Percentiles rank a stretch among this genome's conserved stretches.
These are phyloP conservation scores for Datura wrightii DNA, from an alignment of 257 asterid genomes.

Conservation along the genomic window DNA sequence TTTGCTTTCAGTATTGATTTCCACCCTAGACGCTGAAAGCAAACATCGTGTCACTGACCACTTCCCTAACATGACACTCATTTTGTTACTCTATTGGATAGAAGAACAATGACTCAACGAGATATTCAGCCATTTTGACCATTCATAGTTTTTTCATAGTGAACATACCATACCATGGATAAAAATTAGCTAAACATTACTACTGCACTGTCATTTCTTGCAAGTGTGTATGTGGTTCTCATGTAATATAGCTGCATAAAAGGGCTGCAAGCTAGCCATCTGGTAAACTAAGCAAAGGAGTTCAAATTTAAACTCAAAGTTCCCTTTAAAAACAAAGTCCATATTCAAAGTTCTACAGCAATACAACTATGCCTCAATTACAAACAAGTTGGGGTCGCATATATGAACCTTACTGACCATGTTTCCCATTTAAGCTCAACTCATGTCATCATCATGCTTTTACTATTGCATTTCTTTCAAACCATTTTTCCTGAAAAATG, in stretches of 20 bases:
- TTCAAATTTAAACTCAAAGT: not conserved
- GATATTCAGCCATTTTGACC: conserved; percentile 14
- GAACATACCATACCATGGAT: not conserved
- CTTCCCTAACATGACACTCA: conserved; percentile 8
- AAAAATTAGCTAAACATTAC: conserved; percentile 17
- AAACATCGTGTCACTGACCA: conserved; percentile 13
- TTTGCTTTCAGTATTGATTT: not conserved
- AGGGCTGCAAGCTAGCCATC: not conserved
- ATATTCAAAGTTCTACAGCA: conserved; percentile 13
- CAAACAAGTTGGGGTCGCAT: not conserved
- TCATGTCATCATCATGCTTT: not conserved
- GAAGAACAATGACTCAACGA: not conserved
- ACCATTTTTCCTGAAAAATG: no score
- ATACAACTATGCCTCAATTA: not conserved
- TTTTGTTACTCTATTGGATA: not conserved
- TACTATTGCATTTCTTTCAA: no score
- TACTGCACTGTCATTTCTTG: not conserved
- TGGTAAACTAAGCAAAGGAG: conserved; percentile 23
- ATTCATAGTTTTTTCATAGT: not conserved
- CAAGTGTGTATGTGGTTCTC: not conserved
- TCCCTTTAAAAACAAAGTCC: not conserved
- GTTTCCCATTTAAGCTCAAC: not conserved
- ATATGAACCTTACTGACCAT: not conserved
- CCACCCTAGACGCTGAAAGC: not conserved
- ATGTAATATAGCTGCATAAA: not conserved